Evolutionary conservation across 352 stramenopile species (phyloP).

Genomic region (Phytophthora cryptogea): DNA sequence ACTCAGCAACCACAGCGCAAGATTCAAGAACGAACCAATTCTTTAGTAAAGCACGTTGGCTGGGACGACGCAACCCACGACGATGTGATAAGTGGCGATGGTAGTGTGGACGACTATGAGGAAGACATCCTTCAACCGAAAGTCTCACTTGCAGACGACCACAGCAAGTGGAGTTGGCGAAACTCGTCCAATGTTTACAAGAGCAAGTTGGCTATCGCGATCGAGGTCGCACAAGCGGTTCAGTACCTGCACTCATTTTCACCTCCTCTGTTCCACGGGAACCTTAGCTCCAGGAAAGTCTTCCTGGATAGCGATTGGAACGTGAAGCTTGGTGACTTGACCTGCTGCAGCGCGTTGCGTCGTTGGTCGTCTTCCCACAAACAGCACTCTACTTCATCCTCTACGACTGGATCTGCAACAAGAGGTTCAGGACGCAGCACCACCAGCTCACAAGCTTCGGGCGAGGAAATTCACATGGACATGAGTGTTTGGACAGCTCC

Average conservation of each 20-base stretch:
- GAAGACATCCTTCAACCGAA: constrained; percentile 9
- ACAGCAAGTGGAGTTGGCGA: constrained; percentile 33
- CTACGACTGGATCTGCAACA: not conserved
- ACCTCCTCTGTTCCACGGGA: constrained; percentile 43
- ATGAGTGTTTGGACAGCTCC: constrained; percentile 56
- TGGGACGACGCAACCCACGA: constrained; percentile 23
- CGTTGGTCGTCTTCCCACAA: constrained; percentile 43
- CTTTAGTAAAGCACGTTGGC: constrained; percentile 7
- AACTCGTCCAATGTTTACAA: constrained; percentile 28
- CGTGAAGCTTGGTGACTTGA: constrained; percentile 51
- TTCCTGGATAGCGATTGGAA: constrained; percentile 44
- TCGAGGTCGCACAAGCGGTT: constrained; percentile 44
- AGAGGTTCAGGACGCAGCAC: constrained; percentile 22
- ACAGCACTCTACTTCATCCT: constrained; percentile 8
- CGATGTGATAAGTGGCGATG: not conserved
- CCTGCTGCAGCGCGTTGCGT: constrained; percentile 43
- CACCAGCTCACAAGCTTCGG: constrained; percentile 12
- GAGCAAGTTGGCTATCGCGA: constrained; percentile 47
- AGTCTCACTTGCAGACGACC: not conserved
- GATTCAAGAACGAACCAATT: not conserved
- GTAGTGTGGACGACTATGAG: constrained; percentile 11
- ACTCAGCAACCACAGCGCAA: not conserved
- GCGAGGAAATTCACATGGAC: constrained; percentile 44
- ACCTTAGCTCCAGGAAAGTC: constrained; percentile 51
- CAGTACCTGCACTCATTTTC: constrained; percentile 56